Evolutionary conservation across 2,329 filamentous ascomycete species (phyloP).

Genomic region (Talaromyces amestolkiae): DNA sequence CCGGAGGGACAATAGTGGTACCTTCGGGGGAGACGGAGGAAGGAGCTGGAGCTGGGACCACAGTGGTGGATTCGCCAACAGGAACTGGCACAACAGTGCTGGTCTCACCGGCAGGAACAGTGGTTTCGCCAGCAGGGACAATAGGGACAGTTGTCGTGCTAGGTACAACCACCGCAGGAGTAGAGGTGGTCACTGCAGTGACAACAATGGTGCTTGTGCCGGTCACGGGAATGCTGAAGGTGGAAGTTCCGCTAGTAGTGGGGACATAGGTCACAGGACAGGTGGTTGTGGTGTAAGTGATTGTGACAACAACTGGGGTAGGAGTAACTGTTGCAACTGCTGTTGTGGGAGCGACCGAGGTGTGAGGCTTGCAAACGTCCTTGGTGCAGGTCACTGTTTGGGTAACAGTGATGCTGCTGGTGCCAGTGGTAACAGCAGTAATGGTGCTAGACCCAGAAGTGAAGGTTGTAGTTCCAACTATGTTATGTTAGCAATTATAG

Average conservation of each 20-base stretch:
- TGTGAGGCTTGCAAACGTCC: slow-evolving; percentile 16
- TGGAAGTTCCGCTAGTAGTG: slow-evolving; percentile 17
- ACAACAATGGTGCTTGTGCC: slow-evolving; percentile 20
- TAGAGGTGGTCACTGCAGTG: slow-evolving; percentile 17
- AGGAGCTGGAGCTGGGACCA: neutral
- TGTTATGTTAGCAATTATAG: neutral
- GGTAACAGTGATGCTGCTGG: slow-evolving; percentile 17
- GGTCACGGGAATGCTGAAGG: slow-evolving; percentile 16
- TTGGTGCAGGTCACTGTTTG: slow-evolving; percentile 19
- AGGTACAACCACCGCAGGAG: neutral
- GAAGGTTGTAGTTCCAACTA: slow-evolving; percentile 17
- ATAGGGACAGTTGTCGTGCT: neutral
- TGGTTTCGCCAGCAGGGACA: neutral
- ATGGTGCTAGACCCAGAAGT: slow-evolving; percentile 18
- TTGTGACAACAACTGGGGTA: slow-evolving; percentile 14
- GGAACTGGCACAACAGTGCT: neutral
- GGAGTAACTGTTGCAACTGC: slow-evolving; percentile 8
- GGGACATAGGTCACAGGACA: slow-evolving; percentile 18
- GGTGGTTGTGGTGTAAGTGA: slow-evolving; percentile 17
- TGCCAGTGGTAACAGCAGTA: slow-evolving; percentile 18
- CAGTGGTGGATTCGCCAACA: neutral
- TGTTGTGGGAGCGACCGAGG: slow-evolving; percentile 3
- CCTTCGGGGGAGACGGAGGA: slow-evolving; percentile 3
- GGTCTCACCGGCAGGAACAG: neutral
- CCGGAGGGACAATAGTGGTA: slow-evolving; percentile 3